A percentile compares a stretch with the other conserved stretches of the same genome.
Evolutionary conservation across 73 alveolate species (phyloP).

Genomic region (Diophrys sp.): DNA sequence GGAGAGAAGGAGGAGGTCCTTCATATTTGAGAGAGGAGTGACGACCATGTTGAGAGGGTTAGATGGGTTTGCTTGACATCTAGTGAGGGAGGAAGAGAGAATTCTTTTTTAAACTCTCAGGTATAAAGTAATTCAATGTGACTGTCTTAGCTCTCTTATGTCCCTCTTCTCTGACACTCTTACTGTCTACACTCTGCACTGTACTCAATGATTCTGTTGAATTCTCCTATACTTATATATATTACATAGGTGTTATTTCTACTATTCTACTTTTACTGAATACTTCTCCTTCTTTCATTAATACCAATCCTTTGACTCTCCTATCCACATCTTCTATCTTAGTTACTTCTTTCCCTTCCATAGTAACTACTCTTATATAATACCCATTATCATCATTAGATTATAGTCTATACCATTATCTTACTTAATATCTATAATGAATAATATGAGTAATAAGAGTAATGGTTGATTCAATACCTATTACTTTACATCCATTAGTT

Average conservation of each 20-base stretch:
- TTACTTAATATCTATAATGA: no score
- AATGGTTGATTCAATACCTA: neutral
- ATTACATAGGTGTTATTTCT: neutral
- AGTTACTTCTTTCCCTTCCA: neutral
- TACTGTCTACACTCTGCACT: neutral
- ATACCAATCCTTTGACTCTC: no score
- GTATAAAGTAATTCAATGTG: neutral
- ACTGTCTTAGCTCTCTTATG: neutral
- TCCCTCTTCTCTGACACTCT: neutral
- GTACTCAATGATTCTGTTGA: neutral
- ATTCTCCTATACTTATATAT: neutral
- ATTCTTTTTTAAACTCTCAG: neutral
- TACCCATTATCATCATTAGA: neutral
- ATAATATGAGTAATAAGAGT: no score
- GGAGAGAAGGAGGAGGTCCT: no score
- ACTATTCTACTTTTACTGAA: neutral
- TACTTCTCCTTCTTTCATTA: neutral
- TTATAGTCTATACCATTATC: neutral
- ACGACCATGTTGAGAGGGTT: no score
- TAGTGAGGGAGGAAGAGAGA: neutral
- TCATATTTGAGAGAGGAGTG: no score
- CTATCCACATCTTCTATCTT: neutral
- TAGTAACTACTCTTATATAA: no score
- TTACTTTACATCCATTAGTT: neutral
- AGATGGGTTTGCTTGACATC: neutral